Percentiles rank a stretch among this genome's conserved stretches.
phyloP scores from a whole-genome alignment of 1,139 yeast species.

The Geotrichum candidum region DNA sequence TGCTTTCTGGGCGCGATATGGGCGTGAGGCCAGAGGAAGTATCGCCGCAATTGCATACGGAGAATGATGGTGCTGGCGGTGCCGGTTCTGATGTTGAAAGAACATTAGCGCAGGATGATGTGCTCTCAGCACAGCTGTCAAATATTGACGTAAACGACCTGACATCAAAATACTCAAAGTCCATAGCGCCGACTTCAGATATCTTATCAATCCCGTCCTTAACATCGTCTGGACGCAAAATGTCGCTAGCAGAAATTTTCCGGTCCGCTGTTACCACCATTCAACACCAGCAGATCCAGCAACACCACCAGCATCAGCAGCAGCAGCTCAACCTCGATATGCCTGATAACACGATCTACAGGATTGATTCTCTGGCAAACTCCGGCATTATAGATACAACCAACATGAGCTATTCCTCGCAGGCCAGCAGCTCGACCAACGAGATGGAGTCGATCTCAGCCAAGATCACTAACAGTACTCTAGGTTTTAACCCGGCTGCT shows the following conservation, averaged over 20 bases:
- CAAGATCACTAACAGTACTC: neutral
- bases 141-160: constrained; percentile 7
- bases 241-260: constrained; percentile 21
- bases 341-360: neutral
- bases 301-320: constrained; percentile 1
- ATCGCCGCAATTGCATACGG: neutral
- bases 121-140: neutral
- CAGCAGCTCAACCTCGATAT: neutral
- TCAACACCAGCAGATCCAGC: constrained; percentile 4
- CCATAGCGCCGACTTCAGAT: neutral
- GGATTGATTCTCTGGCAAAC: constrained; percentile 9
- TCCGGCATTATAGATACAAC: constrained; percentile 8
- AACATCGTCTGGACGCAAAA: neutral
- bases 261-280: constrained; percentile 15
- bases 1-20: constrained; percentile 6
- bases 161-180: neutral
- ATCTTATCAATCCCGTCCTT: neutral
- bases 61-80: neutral
- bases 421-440: neutral
- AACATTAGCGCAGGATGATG: neutral
- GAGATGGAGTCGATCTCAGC: neutral
- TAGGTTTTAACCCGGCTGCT: constrained; percentile 3
- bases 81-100: neutral
- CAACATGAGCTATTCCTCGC: constrained; percentile 10
- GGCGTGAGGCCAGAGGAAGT: neutral